Conservation (phyloP, 805 yeast genomes). For the Dipodascopsis uninucleata region DNA sequence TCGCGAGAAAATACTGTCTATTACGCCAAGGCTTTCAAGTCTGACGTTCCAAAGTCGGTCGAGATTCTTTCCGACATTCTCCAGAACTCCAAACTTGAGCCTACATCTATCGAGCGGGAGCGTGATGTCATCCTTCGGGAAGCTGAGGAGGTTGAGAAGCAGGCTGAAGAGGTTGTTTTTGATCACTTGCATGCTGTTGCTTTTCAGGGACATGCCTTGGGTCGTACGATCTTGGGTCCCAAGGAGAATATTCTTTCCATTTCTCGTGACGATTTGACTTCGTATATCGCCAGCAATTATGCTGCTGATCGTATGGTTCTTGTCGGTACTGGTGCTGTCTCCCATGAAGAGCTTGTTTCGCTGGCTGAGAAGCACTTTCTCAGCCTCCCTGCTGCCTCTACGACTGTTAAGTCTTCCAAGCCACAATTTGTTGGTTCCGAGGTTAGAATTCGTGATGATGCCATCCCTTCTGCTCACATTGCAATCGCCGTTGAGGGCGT, state of each 20-base stretch:
- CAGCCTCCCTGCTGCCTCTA: conserved; percentile 44
- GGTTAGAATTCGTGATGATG: conserved; percentile 72
- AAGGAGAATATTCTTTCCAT: conserved; percentile 80
- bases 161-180: conserved; percentile 97
- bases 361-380: conserved; percentile 73
- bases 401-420: conserved; percentile 59
- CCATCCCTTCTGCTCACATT: conserved; percentile 83
- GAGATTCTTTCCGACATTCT: conserved; percentile 87
- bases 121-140: conserved; percentile 95
- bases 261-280: conserved; percentile 66
- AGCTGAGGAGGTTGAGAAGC: conserved; percentile 95
- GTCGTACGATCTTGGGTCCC: conserved; percentile 96
- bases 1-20: conserved; percentile 97
- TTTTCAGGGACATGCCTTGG: conserved; percentile 85
- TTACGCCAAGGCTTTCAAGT: conserved; percentile 80
- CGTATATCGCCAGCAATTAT: conserved; percentile 80
- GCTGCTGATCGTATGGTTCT: conserved; percentile 96
- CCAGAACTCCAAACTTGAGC: conserved; percentile 78
- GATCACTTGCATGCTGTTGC: conserved; percentile 94
- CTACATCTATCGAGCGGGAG: conserved; percentile 86
- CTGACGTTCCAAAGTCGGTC: conserved; percentile 79
- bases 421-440: conserved; percentile 87
- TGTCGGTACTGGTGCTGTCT: conserved; percentile 91
- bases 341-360: conserved; percentile 76
- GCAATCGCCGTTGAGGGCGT: conserved; percentile 98